Evolutionary conservation across 345 rosid genomes (phyloP).

Genomic region (Eutrema heterophyllum): DNA sequence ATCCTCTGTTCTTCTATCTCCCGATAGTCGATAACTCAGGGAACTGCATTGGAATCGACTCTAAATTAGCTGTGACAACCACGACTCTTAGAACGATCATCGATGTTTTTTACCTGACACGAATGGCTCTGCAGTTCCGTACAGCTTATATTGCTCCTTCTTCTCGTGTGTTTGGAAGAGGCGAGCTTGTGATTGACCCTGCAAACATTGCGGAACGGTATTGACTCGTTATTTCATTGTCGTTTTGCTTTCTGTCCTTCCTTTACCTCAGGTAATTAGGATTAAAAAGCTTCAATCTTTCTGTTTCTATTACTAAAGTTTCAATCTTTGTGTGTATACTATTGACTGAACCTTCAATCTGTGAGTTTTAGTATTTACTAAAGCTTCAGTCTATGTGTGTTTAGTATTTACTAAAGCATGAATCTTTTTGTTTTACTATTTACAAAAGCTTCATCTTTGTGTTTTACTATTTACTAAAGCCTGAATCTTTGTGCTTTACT

Average conservation of each 20-base stretch:
- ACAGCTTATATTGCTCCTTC: constrained; percentile 88
- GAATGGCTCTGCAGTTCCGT: constrained; percentile 75
- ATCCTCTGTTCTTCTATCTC: constrained; percentile 78
- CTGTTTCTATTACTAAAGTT: neutral
- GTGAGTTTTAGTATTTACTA: too few relatives aligned
- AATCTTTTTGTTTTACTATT: neutral
- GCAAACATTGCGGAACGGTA: constrained; percentile 68
- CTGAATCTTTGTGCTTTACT: neutral
- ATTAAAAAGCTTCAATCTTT: neutral
- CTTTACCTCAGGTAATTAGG: constrained; percentile 64
- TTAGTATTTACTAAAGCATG: too few relatives aligned
- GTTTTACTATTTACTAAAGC: neutral
- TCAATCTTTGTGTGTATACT: neutral
- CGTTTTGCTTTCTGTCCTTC: constrained; percentile 70
- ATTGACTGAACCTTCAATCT: too few relatives aligned
- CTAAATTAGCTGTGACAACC: constrained; percentile 50
- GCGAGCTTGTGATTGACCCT: constrained; percentile 84
- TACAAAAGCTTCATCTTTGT: neutral
- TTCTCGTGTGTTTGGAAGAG: constrained; percentile 83
- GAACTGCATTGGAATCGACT: constrained; percentile 60
- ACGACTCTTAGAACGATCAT: constrained; percentile 52
- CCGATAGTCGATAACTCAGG: constrained; percentile 52
- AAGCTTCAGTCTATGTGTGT: neutral
- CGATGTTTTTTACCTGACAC: constrained; percentile 58
- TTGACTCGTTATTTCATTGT: constrained; percentile 60